Base-by-base conservation (phyloP, 345 rosid genomes). In the Lagerstroemia speciosa region DNA sequence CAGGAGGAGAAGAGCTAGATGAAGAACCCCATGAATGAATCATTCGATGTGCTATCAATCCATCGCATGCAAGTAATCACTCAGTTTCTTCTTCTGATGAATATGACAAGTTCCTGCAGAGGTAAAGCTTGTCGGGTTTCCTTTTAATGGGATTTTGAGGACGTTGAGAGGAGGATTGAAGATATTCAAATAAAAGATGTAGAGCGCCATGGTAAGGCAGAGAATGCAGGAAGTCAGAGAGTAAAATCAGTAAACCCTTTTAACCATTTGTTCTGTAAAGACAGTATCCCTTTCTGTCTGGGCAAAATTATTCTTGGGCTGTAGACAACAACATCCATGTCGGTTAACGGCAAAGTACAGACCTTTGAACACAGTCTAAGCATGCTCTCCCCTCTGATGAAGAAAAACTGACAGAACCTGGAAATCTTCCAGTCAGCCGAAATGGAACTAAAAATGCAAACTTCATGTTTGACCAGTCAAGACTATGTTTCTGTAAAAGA, bases 1-100 rank as follows among this genome's bases (percentile, higher is more conserved):
- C 38, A 69, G 65, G 58, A 30, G n/a, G 9, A 53, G 38, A 67
- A 50, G 45, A 67, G n/a, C n/a, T n/a, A 26, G 62, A 67, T 10
- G 68, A 71, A 53, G 37, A n/a, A n/a, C n/a, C n/a, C 74, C 68
- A 64, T 64, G 65, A 17, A 38, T 69, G 24, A 69, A 41, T 19
- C 20, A 24, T 31, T 22, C 2, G 45, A 48, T 27, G 31, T 30
- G n/a, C n/a, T n/a, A n/a, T n/a, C n/a, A n/a, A n/a, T n/a, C n/a
- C n/a, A n/a, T n/a, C n/a, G n/a, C n/a, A n/a, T n/a, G n/a, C n/a
- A n/a, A n/a, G n/a, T n/a, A n/a, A n/a, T n/a, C n/a, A n/a, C n/a
- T 19, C 17, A 19, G 55, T 48, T 9, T 2, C 15, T 26, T 58
- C 29, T 57, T 58, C 31, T 58, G 63, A 9, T 9, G 29, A 19